Evolutionary conservation across 371 early-diverging fungal genomes (phyloP).

Genomic region (Rhizomucor miehei): DNA sequence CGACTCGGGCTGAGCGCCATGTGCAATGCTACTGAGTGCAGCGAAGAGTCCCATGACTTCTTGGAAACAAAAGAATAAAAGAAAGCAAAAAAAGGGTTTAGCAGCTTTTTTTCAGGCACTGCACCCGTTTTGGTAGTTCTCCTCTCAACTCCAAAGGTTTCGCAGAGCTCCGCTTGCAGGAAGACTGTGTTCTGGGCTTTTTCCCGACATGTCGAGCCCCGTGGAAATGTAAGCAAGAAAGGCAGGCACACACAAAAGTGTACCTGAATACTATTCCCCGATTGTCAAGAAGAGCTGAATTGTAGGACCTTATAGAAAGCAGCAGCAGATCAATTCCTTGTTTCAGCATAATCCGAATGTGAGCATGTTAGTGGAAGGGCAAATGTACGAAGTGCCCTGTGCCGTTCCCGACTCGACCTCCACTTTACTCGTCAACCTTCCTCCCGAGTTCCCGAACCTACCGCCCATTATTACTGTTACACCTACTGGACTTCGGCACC

Average conservation of each 20-base stretch:
- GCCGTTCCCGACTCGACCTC: slow-evolving; percentile 18
- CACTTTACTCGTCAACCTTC: slow-evolving; percentile 39
- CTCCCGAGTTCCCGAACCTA: slow-evolving; percentile 52
- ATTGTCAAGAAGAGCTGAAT: neutral
- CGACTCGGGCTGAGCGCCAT: slow-evolving; percentile 64
- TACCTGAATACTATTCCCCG: too few species aligned
- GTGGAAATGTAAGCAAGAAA: too few species aligned
- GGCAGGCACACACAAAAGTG: too few species aligned
- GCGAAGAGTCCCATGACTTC: slow-evolving; percentile 10
- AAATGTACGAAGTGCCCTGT: slow-evolving; percentile 40
- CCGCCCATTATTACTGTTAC: slow-evolving; percentile 59
- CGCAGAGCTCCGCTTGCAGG: too few species aligned
- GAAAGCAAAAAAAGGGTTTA: neutral
- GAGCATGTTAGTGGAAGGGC: slow-evolving; percentile 28
- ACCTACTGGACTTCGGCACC: slow-evolving; percentile 53
- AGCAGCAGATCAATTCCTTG: slow-evolving; percentile 40
- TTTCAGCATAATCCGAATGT: slow-evolving; percentile 30
- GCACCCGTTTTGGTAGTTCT: too few species aligned
- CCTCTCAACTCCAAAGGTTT: too few species aligned
- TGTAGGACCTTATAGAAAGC: slow-evolving; percentile 25
- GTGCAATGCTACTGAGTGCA: slow-evolving; percentile 35
- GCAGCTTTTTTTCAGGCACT: too few species aligned
- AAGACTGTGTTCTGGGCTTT: too few species aligned
- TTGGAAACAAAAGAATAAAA: neutral
- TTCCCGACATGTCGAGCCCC: too few species aligned